Conservation (phyloP, 169 alveolate genomes). For the Plasmodium coatneyi region DNA sequence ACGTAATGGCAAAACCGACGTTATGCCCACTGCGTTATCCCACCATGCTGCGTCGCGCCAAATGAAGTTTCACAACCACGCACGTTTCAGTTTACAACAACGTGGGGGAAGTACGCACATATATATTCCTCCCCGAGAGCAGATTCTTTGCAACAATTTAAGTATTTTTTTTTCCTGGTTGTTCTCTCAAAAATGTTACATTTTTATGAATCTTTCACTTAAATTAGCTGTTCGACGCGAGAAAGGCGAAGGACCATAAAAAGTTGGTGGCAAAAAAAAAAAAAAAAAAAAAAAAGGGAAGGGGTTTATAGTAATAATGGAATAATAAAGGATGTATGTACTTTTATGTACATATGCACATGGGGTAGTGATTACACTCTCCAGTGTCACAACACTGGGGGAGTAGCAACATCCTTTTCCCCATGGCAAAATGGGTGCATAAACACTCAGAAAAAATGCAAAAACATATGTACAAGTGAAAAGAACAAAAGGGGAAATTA, state of each 20-base stretch:
- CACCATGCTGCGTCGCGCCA: background rate
- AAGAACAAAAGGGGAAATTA: background rate
- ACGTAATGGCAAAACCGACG: background rate
- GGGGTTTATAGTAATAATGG: background rate
- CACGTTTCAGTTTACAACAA: background rate
- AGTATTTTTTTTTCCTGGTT: background rate
- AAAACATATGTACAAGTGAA: background rate
- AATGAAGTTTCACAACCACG: background rate
- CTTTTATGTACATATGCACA: background rate
- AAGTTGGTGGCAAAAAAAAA: background rate
- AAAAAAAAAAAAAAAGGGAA: background rate
- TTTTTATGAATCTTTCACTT: slow-evolving; percentile 1
- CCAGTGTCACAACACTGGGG: background rate
- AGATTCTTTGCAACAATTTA: background rate
- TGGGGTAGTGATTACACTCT: background rate
- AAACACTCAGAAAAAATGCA: background rate
- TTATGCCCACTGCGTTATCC: background rate
- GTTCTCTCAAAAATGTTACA: background rate
- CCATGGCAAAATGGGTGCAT: background rate
- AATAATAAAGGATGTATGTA: background rate
- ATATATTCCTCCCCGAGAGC: background rate
- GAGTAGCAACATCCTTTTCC: background rate
- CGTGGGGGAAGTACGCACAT: background rate
- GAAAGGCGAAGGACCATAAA: background rate
- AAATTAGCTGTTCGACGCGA: background rate